Evolutionary conservation across 2,329 filamentous ascomycete species (phyloP).

Genomic region (Alternaria sp.): DNA sequence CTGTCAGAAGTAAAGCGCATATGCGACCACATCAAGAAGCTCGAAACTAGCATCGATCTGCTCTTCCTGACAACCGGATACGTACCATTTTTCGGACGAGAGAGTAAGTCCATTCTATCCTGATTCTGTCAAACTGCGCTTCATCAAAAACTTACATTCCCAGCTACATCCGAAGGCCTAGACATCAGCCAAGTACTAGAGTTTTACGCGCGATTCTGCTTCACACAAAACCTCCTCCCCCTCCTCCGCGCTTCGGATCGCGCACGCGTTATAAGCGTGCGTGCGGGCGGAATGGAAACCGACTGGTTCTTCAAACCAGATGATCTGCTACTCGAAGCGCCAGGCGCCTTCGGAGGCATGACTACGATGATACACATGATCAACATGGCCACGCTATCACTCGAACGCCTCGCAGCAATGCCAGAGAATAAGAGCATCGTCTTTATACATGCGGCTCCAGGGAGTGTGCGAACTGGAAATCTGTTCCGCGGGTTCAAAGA

Average conservation of each 20-base stretch:
- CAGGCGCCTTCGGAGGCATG: conserved; percentile 36
- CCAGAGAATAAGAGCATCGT: conserved; percentile 38
- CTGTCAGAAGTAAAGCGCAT: conserved; percentile 52
- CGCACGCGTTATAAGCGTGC: conserved; percentile 44
- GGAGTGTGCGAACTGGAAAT: conserved; percentile 48
- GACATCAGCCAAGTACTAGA: conserved; percentile 50
- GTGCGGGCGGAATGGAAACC: conserved; percentile 44
- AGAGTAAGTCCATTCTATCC: background rate
- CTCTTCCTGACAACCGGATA: background rate
- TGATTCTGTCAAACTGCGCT: background rate
- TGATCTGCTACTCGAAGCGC: conserved; percentile 46
- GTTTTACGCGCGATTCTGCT: conserved; percentile 56
- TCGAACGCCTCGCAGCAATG: conserved; percentile 29
- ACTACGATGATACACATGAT: conserved; percentile 37
- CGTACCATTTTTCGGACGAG: background rate
- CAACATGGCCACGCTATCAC: conserved; percentile 39
- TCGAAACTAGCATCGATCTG: background rate
- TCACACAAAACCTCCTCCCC: conserved; percentile 51
- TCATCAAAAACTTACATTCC: background rate
- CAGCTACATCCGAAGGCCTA: conserved; percentile 48
- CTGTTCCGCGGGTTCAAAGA: conserved; percentile 12
- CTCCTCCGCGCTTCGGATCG: conserved; percentile 34
- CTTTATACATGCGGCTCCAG: conserved; percentile 49
- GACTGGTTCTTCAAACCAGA: conserved; percentile 34
- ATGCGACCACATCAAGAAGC: conserved; percentile 32